phyloP scores from a whole-genome alignment of 1,284 basidiomycete species.

The Ganoderma multipileum region DNA sequence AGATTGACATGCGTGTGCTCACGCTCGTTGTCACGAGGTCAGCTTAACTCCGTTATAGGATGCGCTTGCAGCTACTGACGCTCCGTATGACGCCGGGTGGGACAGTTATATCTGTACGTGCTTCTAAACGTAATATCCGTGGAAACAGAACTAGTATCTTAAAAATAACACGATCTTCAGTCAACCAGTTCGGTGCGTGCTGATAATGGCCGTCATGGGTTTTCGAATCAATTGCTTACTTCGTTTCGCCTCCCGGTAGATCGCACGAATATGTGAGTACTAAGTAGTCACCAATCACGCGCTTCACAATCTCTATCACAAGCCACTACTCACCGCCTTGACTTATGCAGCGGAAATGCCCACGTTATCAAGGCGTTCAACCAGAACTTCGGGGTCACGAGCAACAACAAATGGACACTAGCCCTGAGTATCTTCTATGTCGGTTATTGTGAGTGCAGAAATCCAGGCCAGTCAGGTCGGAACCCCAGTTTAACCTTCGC shows the following conservation, averaged over 20 bases:
- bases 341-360: slow-evolving; percentile 55
- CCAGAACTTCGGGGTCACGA: slow-evolving; percentile 56
- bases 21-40: slow-evolving; percentile 49
- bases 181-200: slow-evolving; percentile 59
- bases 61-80: background rate
- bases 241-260: slow-evolving; percentile 39
- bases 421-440: slow-evolving; percentile 64
- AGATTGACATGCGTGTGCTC: slow-evolving; percentile 55
- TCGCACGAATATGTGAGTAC: slow-evolving; percentile 58
- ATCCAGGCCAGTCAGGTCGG: background rate
- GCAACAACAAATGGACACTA: slow-evolving; percentile 61
- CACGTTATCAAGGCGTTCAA: slow-evolving; percentile 60
- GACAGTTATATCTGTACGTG: slow-evolving; percentile 55
- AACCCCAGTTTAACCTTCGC: background rate
- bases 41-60: slow-evolving; percentile 42
- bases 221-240: background rate
- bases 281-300: background rate
- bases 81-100: background rate
- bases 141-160: background rate
- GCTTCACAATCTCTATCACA: background rate
- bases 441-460: slow-evolving; percentile 53
- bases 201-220: background rate
- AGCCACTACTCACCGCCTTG: background rate
- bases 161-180: slow-evolving; percentile 35
- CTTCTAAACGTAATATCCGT: background rate